phyloP scores from a whole-genome alignment of 2,329 filamentous ascomycete species.

The Paecilomyces niveus region DNA sequence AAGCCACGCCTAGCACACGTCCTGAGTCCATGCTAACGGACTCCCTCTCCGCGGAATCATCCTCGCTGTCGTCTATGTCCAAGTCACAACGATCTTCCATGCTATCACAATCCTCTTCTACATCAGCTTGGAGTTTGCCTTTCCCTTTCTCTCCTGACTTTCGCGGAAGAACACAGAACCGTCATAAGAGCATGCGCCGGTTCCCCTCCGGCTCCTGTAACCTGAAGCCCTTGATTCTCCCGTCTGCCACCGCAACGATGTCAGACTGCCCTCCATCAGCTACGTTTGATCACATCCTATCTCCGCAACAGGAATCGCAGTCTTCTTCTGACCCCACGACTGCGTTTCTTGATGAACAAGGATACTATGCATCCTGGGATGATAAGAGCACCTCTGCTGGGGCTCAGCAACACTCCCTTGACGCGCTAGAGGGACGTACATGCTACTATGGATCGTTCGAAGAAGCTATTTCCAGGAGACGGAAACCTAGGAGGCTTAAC shows the following conservation, averaged over 20 bases:
- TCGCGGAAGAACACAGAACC: conserved; percentile 12
- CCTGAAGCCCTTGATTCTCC: conserved; percentile 27
- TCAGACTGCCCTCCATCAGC: conserved; percentile 3
- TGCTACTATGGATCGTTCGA: conserved; percentile 17
- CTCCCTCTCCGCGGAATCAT: conserved; percentile 8
- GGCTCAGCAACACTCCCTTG: conserved; percentile 28
- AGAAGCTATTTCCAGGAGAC: conserved; percentile 11
- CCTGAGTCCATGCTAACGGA: background rate
- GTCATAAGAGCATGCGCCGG: conserved; percentile 22
- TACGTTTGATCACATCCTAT: background rate
- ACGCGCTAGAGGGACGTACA: conserved; percentile 22
- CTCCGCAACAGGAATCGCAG: conserved; percentile 10
- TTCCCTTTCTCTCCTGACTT: conserved; percentile 16
- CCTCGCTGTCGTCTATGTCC: conserved; percentile 7
- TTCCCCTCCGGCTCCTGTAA: conserved; percentile 28
- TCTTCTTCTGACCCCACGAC: conserved; percentile 11
- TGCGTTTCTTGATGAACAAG: conserved; percentile 20
- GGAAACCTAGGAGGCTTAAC: conserved; percentile 4
- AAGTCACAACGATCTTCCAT: conserved; percentile 19
- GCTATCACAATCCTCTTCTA: conserved; percentile 15
- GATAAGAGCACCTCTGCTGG: conserved; percentile 20
- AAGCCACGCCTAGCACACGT: background rate
- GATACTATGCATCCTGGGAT: conserved; percentile 21
- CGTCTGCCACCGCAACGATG: conserved; percentile 8
- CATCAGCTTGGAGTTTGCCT: conserved; percentile 14